These are phyloP conservation scores for Podila minutissima DNA, from an alignment of 192 early-diverging fungal species.

Conservation along the genomic window DNA sequence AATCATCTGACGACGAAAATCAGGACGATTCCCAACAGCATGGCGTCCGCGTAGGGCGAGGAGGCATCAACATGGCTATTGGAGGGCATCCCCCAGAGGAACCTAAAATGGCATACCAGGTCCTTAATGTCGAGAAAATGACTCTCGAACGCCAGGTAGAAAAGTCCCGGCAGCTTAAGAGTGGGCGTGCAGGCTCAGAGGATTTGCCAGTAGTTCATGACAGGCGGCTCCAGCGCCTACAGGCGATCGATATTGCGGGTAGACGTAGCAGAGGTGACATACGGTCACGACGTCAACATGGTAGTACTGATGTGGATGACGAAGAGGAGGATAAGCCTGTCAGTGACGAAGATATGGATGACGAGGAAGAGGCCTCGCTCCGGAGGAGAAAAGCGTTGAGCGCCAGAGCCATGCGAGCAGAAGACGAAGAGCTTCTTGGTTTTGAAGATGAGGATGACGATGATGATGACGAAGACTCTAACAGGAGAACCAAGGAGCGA, in stretches of 20 bases:
- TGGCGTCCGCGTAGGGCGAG: slow-evolving; percentile 7
- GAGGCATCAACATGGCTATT: slow-evolving; percentile 22
- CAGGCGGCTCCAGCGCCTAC: slow-evolving; percentile 57
- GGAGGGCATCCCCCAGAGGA: slow-evolving; percentile 40
- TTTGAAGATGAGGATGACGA: slow-evolving; percentile 60
- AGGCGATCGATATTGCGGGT: slow-evolving; percentile 39
- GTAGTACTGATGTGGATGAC: slow-evolving; percentile 18
- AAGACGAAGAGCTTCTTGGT: slow-evolving; percentile 55
- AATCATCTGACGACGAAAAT: slow-evolving; percentile 65
- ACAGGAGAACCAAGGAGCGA: slow-evolving; percentile 28
- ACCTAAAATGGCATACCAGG: slow-evolving; percentile 52
- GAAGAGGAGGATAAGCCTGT: slow-evolving; percentile 22
- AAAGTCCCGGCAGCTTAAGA: not conserved
- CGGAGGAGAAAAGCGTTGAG: slow-evolving; percentile 33
- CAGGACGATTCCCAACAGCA: slow-evolving; percentile 21
- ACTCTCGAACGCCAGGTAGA: slow-evolving; percentile 27
- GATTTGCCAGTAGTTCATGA: slow-evolving; percentile 28
- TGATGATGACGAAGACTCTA: slow-evolving; percentile 42
- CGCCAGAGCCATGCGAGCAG: slow-evolving; percentile 28
- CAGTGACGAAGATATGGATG: slow-evolving; percentile 52
- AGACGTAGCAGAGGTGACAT: slow-evolving; percentile 33
- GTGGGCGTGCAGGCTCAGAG: not conserved
- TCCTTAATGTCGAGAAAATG: slow-evolving; percentile 58
- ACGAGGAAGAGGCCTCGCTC: slow-evolving; percentile 60
- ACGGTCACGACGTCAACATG: slow-evolving; percentile 22